A percentile compares a stretch with the other conserved stretches of the same genome.
Conservation (phyloP, 106 monocot species). For the Triglochin maritima region DNA sequence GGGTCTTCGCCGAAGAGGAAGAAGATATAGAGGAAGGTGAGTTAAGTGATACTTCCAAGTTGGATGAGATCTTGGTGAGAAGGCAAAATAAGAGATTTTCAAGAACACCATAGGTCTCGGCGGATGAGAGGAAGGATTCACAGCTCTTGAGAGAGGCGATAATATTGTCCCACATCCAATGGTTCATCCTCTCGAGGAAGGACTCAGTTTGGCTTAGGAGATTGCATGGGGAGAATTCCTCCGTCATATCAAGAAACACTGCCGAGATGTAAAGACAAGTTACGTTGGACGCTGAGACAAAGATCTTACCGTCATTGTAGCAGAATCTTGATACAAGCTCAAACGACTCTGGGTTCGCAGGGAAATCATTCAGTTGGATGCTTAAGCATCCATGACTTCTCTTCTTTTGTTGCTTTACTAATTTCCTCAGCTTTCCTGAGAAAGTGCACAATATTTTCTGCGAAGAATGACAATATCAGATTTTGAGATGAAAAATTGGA, state of each 20-base stretch:
- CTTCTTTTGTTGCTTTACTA: conserved; percentile 37
- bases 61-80: conserved; percentile 17
- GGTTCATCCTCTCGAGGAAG: conserved; percentile 15
- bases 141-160: conserved; percentile 16
- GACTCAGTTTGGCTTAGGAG: conserved; percentile 18
- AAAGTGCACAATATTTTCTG: conserved; percentile 39
- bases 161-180: conserved; percentile 22
- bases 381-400: conserved; percentile 2
- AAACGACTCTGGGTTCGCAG: conserved; percentile 45
- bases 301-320: conserved; percentile 48
- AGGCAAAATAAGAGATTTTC: conserved; percentile 14
- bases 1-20: conserved; percentile 9
- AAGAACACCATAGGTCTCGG: conserved; percentile 13
- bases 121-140: conserved; percentile 16
- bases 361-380: conserved; percentile 25
- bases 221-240: conserved; percentile 11
- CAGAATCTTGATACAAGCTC: conserved; percentile 58
- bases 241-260: conserved; percentile 41
- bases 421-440: conserved; percentile 45
- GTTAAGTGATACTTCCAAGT: conserved; percentile 12
- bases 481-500: background rate
- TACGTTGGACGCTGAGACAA: conserved; percentile 34
- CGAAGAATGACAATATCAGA: conserved; percentile 2
- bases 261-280: conserved; percentile 39
- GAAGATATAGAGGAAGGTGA: conserved; percentile 1